Percentiles rank a stretch among this genome's conserved stretches.
These are phyloP conservation scores for Murraya koenigii DNA, from an alignment of 345 rosid species.

Conservation along the genomic window DNA sequence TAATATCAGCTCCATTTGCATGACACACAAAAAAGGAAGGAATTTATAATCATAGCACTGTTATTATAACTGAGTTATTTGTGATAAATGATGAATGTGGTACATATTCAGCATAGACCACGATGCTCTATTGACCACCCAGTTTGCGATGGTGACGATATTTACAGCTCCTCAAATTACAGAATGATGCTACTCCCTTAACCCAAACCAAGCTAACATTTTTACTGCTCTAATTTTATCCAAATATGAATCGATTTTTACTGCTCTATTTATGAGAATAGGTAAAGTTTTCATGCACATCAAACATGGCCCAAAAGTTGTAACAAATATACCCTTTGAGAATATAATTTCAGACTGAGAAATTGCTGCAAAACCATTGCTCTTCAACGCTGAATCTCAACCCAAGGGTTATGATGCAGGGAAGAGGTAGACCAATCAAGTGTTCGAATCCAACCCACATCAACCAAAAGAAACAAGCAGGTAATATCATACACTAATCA, in stretches of 20 bases:
- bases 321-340: background rate
- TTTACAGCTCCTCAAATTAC: background rate
- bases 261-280: background rate
- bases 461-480: no score
- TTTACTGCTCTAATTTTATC: background rate
- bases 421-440: background rate
- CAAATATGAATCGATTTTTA: no score
- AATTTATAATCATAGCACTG: background rate
- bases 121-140: background rate
- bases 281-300: background rate
- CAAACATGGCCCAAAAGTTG: background rate
- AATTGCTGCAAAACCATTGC: background rate
- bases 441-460: no score
- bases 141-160: background rate
- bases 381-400: background rate
- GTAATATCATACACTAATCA: no score
- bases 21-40: background rate
- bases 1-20: background rate
- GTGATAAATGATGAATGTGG: background rate
- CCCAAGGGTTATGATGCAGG: background rate
- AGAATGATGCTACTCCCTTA: background rate
- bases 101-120: background rate
- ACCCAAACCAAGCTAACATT: background rate
- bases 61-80: background rate
- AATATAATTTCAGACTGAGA: background rate